Evolutionary conservation across 179 eudicot genomes (phyloP).

Genomic region (Camellia oleifera): DNA sequence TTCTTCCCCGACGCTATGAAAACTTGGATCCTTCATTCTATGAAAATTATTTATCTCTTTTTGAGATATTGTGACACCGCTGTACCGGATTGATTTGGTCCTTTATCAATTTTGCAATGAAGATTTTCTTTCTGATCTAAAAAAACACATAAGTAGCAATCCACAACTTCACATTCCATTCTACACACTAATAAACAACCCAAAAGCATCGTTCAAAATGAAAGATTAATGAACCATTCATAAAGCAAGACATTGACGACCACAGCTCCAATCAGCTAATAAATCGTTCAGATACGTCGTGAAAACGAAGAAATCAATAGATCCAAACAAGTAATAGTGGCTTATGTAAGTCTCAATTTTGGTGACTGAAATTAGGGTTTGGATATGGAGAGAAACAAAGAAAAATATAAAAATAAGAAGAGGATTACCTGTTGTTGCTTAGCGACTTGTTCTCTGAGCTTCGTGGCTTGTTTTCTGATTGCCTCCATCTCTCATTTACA

Average conservation of each 20-base stretch:
- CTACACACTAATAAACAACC: not conserved
- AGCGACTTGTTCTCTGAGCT: conserved; percentile 65
- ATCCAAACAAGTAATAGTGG: not conserved
- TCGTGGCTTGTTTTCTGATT: conserved; percentile 56
- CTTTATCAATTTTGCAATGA: not conserved
- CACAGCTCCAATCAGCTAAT: not conserved
- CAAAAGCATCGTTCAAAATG: not conserved
- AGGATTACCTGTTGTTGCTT: conserved; percentile 52
- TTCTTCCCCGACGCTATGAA: too few species aligned
- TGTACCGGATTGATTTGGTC: too few species aligned
- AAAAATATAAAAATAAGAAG: conserved; percentile 10
- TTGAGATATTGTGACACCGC: too few species aligned
- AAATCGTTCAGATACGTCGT: conserved; percentile 5
- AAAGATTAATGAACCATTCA: not conserved
- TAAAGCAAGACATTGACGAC: not conserved
- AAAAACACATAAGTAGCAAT: not conserved
- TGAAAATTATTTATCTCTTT: too few species aligned
- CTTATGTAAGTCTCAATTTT: not conserved
- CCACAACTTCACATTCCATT: not conserved
- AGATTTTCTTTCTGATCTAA: too few species aligned
- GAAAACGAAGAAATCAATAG: not conserved
- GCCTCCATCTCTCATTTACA: conserved; percentile 42
- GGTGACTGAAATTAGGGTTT: conserved; percentile 15
- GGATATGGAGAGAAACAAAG: not conserved
- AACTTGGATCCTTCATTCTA: too few species aligned